Evolutionary conservation across 192 early-diverging fungal genomes (phyloP), one percentile per base, ranked within the genome.

Genomic region (Diversispora eburnea): DNA sequence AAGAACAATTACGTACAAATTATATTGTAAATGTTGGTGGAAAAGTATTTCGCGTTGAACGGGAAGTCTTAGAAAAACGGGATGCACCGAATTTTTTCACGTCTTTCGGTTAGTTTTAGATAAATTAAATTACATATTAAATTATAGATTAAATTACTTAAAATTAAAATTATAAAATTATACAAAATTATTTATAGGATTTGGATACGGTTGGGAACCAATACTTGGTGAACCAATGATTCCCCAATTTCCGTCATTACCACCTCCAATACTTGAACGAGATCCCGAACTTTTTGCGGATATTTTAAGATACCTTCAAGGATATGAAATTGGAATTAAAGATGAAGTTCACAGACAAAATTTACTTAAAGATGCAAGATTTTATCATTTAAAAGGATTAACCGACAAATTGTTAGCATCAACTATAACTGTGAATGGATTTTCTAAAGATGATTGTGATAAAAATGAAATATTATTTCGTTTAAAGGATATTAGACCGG

Each of bases 301-400:
- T 22, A 83, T 88, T 45, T 45, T 88, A 12, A 75, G 76, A 39
- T 85, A 86, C 77, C 75, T 88, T 4, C 80, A 83, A 62, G 86
- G 86, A 15, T 88, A 88, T 41, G 81, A 84, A 7, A 81, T 88
- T n/a, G 67, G 77, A 13, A 80, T 88, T 56, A 76, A 78, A 56
- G 83, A 86, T 62, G 85, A 82, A 67, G 72, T 81, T 10, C 86
- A 88, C 49, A 80, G 86, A 47, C 77, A 72, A 51, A 88, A 88
- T 58, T 41, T 88, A 9, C 71, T 88, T 2, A 86, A 83, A 55
- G 86, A 88, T 68, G 80, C 84, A 0, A 72, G 81, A 42, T 88
- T 71, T 59, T 71, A 71, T 59, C 70, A 48, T 48, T 47, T 71
- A 33, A 57, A 47, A 60, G 70, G 70, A n/a, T 70, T 83, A 9